Evolutionary conservation across 2,329 filamentous ascomycete species (phyloP).

Genomic region (Ilyonectria mors-panacis): DNA sequence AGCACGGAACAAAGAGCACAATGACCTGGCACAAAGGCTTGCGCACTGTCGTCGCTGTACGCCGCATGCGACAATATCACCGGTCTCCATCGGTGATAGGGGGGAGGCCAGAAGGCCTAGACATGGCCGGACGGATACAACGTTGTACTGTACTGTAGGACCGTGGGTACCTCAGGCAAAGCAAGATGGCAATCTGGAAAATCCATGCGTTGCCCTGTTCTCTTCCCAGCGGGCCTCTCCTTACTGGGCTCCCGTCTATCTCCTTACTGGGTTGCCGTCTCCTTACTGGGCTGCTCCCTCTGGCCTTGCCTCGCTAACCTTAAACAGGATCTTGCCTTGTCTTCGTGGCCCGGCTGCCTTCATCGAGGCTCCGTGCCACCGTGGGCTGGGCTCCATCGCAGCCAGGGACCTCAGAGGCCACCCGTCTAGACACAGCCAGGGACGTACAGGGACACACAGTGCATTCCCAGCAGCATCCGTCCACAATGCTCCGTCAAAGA

Average conservation of each 20-base stretch:
- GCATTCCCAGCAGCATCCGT: neutral
- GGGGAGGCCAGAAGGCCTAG: neutral
- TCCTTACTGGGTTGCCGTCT: constrained; percentile 12
- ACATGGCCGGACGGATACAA: neutral
- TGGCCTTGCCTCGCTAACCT: neutral
- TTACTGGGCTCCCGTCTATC: neutral
- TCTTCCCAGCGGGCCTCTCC: neutral
- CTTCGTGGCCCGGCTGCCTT: neutral
- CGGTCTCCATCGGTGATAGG: neutral
- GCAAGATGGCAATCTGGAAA: constrained; percentile 8
- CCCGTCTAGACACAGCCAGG: too few species aligned
- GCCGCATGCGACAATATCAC: neutral
- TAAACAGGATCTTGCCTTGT: constrained; percentile 1
- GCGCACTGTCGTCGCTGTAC: neutral
- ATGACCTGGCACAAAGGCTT: neutral
- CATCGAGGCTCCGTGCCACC: constrained; percentile 10
- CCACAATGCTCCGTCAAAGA: constrained; percentile 2
- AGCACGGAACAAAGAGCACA: neutral
- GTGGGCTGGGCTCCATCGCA: neutral
- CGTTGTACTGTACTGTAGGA: neutral
- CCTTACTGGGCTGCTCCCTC: neutral
- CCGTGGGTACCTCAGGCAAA: neutral
- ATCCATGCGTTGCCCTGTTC: neutral
- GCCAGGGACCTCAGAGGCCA: neutral
- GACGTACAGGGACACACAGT: neutral